Conservation (phyloP, 192 early-diverging fungal species). For the Entomortierella parvispora region DNA sequence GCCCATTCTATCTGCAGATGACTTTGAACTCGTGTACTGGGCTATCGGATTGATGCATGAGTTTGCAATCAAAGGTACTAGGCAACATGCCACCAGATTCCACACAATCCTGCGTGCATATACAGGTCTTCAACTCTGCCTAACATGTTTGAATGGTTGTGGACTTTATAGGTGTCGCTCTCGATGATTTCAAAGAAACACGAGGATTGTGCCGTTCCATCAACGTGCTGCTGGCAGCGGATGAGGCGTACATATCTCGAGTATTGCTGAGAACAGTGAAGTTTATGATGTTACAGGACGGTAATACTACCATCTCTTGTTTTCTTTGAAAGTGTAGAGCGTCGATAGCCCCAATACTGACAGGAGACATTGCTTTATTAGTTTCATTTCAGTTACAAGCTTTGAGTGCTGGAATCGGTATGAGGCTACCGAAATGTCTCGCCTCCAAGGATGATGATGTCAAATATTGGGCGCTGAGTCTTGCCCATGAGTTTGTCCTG, state of each 20-base stretch:
- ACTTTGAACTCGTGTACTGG: slow-evolving; percentile 84
- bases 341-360: not conserved
- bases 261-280: slow-evolving; percentile 77
- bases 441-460: slow-evolving; percentile 72
- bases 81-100: no score
- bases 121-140: no score
- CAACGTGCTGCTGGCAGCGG: slow-evolving; percentile 62
- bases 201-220: slow-evolving; percentile 71
- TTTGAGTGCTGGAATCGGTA: slow-evolving; percentile 64
- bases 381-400: slow-evolving; percentile 71
- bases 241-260: slow-evolving; percentile 75
- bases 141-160: no score
- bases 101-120: no score
- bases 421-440: slow-evolving; percentile 71
- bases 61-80: slow-evolving; percentile 69
- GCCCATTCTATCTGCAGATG: slow-evolving; percentile 67
- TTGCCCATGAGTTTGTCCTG: slow-evolving; percentile 52
- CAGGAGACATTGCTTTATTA: slow-evolving; percentile 7
- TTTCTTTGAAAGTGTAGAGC: not conserved
- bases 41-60: slow-evolving; percentile 83
- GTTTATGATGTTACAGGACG: slow-evolving; percentile 70
- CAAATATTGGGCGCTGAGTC: slow-evolving; percentile 77
- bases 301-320: slow-evolving; percentile 35
- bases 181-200: slow-evolving; percentile 66
- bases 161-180: slow-evolving; percentile 69